Base-by-base conservation (phyloP, 176 grass and related monocot genomes). In the Triticum timopheevii region DNA sequence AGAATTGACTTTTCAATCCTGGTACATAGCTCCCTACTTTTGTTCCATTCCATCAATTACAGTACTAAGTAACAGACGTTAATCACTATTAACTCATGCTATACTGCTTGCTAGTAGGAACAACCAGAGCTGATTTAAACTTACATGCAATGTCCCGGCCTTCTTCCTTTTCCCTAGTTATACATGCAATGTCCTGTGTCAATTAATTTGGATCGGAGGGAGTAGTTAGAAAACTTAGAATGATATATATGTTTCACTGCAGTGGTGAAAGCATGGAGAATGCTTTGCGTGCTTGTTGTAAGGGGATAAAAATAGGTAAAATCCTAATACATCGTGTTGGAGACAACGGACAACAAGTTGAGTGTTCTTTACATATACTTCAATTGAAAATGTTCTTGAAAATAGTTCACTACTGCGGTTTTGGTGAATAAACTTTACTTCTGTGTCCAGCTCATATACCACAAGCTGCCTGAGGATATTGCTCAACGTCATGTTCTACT, bases 241-340 rank as follows among this genome's bases (percentile, higher is more conserved):
- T 84, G 77, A 66, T 81, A 81, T 76, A 1, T 49, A 52, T 88
- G n/a, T 86, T 77, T 69, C 10, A 70, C 35, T 47, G 59, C 83
- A 96, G 94, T 86, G 94, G 94, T 78, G 94, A 96, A 89, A 96
- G 94, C 71, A 96, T 96, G 91, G 94, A 96, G 75, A 96, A 96
- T 88, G 94, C 91, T 0, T 73, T 96, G 73, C 84, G 91, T 84
- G 94, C 91, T 78, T 96, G 94, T 56, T 96, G 94, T 56, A 93
- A 96, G 79, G 94, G 91, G 23, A 93, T 96, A 77, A 96, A 93
- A 88, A 93, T 96, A 45, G 91, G 94, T 34, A 97, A 95, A 88
- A 98, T 98, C 66, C 88, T 98, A 76, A 91, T 98, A 88, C 91
- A 93, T 78, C 89, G 92, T 36, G 81, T 84, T 90, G 96, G 93